Conservation (phyloP, 306 rosid species). For the Morella rubra region DNA sequence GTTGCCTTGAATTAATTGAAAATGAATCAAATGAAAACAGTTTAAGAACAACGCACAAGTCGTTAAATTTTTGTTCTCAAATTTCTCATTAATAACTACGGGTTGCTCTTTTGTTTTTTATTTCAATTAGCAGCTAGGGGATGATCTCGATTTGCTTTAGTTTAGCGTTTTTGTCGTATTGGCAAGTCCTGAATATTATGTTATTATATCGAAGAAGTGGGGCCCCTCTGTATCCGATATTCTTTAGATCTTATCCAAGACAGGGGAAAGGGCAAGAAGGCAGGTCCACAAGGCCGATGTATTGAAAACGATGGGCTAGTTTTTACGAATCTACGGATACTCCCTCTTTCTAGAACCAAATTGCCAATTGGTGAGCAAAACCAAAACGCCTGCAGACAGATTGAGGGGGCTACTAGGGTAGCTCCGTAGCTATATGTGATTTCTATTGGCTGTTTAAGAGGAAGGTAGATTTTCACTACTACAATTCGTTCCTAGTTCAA, state of each 20-base stretch:
- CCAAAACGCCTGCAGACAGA: no score
- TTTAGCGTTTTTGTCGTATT: not conserved
- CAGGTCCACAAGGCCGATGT: conserved; percentile 9
- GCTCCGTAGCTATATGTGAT: no score
- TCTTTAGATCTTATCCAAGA: conserved; percentile 49
- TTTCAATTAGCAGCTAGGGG: not conserved
- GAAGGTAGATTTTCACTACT: no score
- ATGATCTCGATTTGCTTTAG: conserved; percentile 2
- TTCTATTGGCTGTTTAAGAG: no score
- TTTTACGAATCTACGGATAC: conserved; percentile 3
- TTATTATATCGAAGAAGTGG: conserved; percentile 26
- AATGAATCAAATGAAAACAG: not conserved
- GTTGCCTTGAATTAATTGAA: not conserved
- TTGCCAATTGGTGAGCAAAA: no score
- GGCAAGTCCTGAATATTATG: conserved; percentile 7
- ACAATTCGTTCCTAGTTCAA: no score
- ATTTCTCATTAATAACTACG: not conserved
- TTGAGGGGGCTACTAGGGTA: no score
- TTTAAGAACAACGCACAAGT: conserved; percentile 18
- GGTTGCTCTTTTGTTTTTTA: not conserved
- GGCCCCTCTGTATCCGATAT: conserved; percentile 35
- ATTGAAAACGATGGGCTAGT: conserved; percentile 21
- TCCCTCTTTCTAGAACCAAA: not conserved
- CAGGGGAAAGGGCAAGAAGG: not conserved
- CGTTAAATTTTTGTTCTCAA: not conserved